phyloP scores from a whole-genome alignment of 2,329 filamentous ascomycete genomes.

The Xylariomycetidae sp. region DNA sequence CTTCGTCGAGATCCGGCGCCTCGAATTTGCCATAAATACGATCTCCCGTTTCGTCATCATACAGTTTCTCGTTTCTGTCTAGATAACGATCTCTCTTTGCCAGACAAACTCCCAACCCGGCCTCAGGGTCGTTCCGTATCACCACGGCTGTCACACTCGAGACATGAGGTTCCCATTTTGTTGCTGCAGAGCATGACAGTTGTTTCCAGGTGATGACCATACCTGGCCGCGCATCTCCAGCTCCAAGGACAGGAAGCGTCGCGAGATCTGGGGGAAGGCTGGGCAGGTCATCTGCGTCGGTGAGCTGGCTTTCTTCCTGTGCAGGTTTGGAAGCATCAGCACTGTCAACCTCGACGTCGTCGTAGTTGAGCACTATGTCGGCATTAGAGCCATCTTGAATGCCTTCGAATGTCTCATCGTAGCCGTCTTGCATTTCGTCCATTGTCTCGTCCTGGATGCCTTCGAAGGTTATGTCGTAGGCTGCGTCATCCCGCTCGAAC shows the following conservation, averaged over 20 bases:
- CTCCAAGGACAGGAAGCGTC: slow-evolving; percentile 43
- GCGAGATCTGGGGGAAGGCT: slow-evolving; percentile 52
- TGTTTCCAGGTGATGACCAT: slow-evolving; percentile 67
- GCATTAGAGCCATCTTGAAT: slow-evolving; percentile 16
- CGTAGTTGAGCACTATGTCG: slow-evolving; percentile 36
- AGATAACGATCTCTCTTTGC: slow-evolving; percentile 61
- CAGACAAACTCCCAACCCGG: slow-evolving; percentile 53
- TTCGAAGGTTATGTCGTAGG: slow-evolving; percentile 32
- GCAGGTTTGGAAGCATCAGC: slow-evolving; percentile 18
- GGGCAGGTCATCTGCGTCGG: slow-evolving; percentile 55
- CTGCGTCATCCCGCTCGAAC: slow-evolving; percentile 23
- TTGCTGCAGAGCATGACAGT: slow-evolving; percentile 53
- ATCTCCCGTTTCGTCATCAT: slow-evolving; percentile 62
- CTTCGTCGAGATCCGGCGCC: slow-evolving; percentile 57
- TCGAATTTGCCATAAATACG: slow-evolving; percentile 76
- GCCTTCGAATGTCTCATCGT: slow-evolving; percentile 33
- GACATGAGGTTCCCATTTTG: slow-evolving; percentile 61
- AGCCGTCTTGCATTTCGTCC: no score
- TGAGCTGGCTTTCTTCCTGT: slow-evolving; percentile 37
- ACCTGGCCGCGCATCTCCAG: slow-evolving; percentile 44
- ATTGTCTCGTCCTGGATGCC: slow-evolving; percentile 18
- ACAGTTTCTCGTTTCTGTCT: slow-evolving; percentile 49
- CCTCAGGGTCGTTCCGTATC: slow-evolving; percentile 47
- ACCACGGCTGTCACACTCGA: slow-evolving; percentile 61
- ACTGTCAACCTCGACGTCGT: slow-evolving; percentile 27